Evolutionary conservation across 2,329 filamentous ascomycete species (phyloP), one percentile per base, ranked within the genome.

Genomic region (Botrytis porri): DNA sequence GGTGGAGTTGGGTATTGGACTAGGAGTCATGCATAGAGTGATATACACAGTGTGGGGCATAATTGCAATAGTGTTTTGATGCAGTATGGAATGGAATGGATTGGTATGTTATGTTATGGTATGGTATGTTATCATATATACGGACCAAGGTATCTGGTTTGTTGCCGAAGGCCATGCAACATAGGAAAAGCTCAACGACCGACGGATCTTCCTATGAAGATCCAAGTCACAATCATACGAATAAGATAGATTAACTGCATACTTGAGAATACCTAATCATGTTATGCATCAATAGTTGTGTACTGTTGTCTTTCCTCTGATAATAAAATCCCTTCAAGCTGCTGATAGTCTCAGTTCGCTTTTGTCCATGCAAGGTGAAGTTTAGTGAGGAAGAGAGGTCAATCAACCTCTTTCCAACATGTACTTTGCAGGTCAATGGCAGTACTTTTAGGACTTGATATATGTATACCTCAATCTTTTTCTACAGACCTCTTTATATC

Each of bases 11-110:
- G 37, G 61, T 29, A n/a, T 65, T 65, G 35, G 60, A 69, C 66
- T 60, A 12, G 66, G 66, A 61, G 65, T 67, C 48, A 29, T 67
- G 65, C 48, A 41, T 67, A 67, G 64, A 67, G 18, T 51, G 48
- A 57, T 41, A 41, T 41, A 57, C 65, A 57, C 65, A 41, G 32
- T 57, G 48, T 41, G 65, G 65, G 48, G 25, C 65, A 57, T 67
- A 39, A 41, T 67, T 9, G 48, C 35, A 67, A 22, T 57, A 39
- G 45, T 66, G 32, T n/a, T 39, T 37, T 48, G 61, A 22, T 45
- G n/a, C 14, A n/a, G n/a, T 29, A 57, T 57, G 51, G 51, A 29
- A 57, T n/a, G n/a, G 7, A 29, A 57, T 18, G 51, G 51, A 57
- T 18, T 32, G 61, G 43, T 25, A 16, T 65, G 48, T 37, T 57